phyloP scores from a whole-genome alignment of 2,329 filamentous ascomycete species.

The Fusarium nurragi region DNA sequence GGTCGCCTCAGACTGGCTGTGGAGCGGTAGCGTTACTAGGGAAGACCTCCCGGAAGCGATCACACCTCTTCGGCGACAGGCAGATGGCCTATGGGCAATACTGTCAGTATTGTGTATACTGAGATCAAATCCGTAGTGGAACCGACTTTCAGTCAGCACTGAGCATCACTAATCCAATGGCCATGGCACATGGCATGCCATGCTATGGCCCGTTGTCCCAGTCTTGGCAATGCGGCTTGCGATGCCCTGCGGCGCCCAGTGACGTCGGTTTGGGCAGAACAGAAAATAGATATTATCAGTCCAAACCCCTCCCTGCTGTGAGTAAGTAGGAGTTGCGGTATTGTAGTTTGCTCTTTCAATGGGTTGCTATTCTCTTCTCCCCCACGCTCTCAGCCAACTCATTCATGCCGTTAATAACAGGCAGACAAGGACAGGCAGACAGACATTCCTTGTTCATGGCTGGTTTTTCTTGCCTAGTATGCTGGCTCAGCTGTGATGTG shows the following conservation, averaged over 20 bases:
- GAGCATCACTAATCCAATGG: conserved; percentile 26
- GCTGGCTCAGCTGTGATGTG: conserved; percentile 19
- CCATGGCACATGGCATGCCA: conserved; percentile 34
- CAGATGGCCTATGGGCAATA: conserved; percentile 4
- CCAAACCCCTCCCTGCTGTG: conserved; percentile 28
- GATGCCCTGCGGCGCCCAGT: conserved; percentile 18
- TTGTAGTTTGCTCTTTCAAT: conserved; percentile 22
- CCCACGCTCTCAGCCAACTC: conserved; percentile 25
- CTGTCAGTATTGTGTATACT: conserved; percentile 4
- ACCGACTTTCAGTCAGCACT: conserved; percentile 20
- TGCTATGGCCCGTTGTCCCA: conserved; percentile 30
- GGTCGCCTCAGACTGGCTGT: conserved; percentile 40
- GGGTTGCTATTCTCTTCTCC: conserved; percentile 14
- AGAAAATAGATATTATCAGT: conserved; percentile 33
- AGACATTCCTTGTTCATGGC: conserved; percentile 7
- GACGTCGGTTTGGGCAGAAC: conserved; percentile 41
- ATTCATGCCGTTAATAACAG: conserved; percentile 15
- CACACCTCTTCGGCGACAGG: conserved; percentile 31
- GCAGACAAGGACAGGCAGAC: conserved; percentile 5
- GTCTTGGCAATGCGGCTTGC: conserved; percentile 37
- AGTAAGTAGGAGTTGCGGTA: conserved; percentile 28
- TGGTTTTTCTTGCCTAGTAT: conserved; percentile 18
- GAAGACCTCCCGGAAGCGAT: conserved; percentile 28
- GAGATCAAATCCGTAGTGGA: conserved; percentile 19
- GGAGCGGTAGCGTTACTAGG: conserved; percentile 35